These are phyloP conservation scores for Chaetomium sp. DNA, from an alignment of 2,329 filamentous ascomycete species.

Conservation along the genomic window DNA sequence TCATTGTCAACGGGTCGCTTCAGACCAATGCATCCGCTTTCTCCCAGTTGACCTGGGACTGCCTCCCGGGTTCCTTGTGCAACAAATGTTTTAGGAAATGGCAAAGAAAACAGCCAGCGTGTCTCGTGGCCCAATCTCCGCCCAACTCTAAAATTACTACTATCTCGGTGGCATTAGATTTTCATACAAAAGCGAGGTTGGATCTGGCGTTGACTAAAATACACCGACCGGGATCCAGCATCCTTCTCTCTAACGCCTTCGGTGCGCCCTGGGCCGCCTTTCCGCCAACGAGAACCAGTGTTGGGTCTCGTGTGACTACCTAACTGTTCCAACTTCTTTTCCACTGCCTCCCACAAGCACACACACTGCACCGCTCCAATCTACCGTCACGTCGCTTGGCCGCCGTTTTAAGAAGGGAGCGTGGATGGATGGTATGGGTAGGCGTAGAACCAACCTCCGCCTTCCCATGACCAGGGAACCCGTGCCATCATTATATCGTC, in stretches of 20 bases:
- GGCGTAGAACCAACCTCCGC: not conserved
- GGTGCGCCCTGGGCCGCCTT: not conserved
- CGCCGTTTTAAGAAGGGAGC: not conserved
- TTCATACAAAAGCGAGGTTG: not conserved
- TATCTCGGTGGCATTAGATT: not conserved
- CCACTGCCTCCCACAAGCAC: not conserved
- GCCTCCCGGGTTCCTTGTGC: not conserved
- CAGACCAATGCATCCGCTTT: not conserved
- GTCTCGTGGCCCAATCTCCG: not conserved
- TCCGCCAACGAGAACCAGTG: not conserved
- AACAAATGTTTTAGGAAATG: slow-evolving; percentile 1
- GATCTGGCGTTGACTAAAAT: not conserved
- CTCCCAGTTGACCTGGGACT: not conserved
- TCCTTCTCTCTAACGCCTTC: not conserved
- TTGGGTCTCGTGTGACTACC: not conserved
- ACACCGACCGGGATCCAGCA: not conserved
- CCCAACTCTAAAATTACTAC: not conserved
- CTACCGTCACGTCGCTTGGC: not conserved
- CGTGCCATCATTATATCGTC: not conserved
- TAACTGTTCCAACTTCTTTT: not conserved
- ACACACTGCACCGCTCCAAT: not conserved
- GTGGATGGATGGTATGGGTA: not conserved
- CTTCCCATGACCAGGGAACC: slow-evolving; percentile 2
- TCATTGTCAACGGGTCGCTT: not conserved
- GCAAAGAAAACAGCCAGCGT: not conserved